A percentile compares a stretch with the other conserved stretches of the same genome.
phyloP scores from a whole-genome alignment of 495 filamentous ascomycete genomes.

The Podospora conica region DNA sequence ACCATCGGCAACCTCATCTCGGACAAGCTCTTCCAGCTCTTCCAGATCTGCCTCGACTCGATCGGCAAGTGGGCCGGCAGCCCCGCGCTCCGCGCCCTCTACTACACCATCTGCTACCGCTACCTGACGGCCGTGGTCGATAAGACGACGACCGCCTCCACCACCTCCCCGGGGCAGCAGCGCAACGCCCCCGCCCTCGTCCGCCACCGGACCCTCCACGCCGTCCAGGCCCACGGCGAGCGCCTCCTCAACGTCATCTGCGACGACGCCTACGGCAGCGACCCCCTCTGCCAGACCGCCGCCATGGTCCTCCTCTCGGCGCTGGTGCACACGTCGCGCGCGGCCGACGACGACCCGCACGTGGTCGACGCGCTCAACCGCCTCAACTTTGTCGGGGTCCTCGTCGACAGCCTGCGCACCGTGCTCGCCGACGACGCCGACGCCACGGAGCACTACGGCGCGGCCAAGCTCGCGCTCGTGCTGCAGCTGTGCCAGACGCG shows the following conservation, averaged over 20 bases:
- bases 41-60: conserved; percentile 72
- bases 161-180: conserved; percentile 26
- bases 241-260: conserved; percentile 78
- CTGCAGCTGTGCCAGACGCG: conserved; percentile 75
- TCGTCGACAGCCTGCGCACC: conserved; percentile 68
- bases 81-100: conserved; percentile 64
- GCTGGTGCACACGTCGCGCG: conserved; percentile 59
- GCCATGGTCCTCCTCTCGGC: conserved; percentile 71
- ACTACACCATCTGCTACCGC: conserved; percentile 82
- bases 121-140: conserved; percentile 72
- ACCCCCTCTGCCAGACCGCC: conserved; percentile 71
- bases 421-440: conserved; percentile 13
- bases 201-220: conserved; percentile 61
- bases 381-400: conserved; percentile 82
- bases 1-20: conserved; percentile 65
- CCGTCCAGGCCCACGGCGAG: conserved; percentile 70
- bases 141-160: conserved; percentile 20
- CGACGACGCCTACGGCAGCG: conserved; percentile 86
- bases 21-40: conserved; percentile 85
- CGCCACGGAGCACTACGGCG: conserved; percentile 50
- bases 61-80: conserved; percentile 66
- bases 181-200: conserved; percentile 17
- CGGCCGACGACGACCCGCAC: conserved; percentile 43
- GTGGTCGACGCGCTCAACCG: conserved; percentile 73
- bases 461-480: conserved; percentile 76